Evolutionary conservation across 345 rosid genomes (phyloP).

Genomic region (Ricinus communis): DNA sequence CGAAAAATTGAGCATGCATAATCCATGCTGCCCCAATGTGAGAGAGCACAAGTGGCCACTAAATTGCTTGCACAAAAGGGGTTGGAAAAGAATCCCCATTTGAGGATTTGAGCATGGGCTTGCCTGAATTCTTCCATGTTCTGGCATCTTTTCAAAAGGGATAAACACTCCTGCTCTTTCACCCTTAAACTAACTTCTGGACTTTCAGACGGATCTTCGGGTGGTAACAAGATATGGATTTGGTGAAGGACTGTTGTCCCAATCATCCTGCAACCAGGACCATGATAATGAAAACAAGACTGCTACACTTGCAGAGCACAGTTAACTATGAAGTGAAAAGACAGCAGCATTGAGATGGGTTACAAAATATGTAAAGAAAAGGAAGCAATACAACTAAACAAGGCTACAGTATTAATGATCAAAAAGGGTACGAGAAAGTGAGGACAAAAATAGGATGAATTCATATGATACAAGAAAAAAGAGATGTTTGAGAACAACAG

Average conservation of each 20-base stretch:
- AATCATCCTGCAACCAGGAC: conserved; percentile 37
- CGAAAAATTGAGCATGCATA: conserved; percentile 40
- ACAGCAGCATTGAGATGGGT: too few relatives aligned
- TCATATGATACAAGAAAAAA: not conserved
- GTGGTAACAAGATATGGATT: conserved; percentile 23
- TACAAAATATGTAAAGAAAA: not conserved
- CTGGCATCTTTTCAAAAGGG: conserved; percentile 54
- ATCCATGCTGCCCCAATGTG: conserved; percentile 46
- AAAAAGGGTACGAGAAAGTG: not conserved
- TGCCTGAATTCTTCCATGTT: conserved; percentile 51
- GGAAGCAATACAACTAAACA: not conserved
- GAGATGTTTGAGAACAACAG: not conserved
- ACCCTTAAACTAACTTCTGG: conserved; percentile 31
- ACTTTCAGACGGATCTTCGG: conserved; percentile 24
- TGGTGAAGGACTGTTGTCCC: conserved; percentile 38
- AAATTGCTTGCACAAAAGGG: conserved; percentile 42
- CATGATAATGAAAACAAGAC: conserved; percentile 19
- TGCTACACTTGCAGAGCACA: not conserved
- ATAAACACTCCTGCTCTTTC: conserved; percentile 60
- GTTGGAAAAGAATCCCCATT: conserved; percentile 36
- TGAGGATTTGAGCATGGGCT: conserved; percentile 52
- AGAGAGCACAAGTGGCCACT: conserved; percentile 41
- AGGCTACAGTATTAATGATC: not conserved
- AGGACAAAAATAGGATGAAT: not conserved
- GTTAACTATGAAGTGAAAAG: too few relatives aligned